phyloP scores from a whole-genome alignment of 1,139 yeast genomes.

The Kazachstania sp. region DNA sequence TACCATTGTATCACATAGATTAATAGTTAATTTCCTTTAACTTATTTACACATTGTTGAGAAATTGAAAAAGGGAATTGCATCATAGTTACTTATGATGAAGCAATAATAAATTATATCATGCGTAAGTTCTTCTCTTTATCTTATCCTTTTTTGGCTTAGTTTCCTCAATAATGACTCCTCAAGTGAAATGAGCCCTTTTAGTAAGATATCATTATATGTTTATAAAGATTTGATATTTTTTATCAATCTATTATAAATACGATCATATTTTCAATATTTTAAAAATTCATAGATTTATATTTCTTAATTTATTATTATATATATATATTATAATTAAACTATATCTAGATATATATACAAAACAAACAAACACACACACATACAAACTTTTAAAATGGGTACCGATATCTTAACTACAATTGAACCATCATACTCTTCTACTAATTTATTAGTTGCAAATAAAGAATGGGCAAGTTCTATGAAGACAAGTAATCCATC shows the following conservation, averaged over 20 bases:
- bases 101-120: neutral
- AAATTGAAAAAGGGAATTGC: neutral
- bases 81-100: neutral
- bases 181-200: no score
- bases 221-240: no score
- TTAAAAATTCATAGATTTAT: no score
- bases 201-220: no score
- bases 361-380: neutral
- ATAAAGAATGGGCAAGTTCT: constrained; percentile 7
- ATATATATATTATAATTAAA: neutral
- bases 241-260: no score
- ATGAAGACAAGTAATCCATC: constrained; percentile 3
- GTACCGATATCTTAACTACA: constrained; percentile 7
- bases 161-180: no score
- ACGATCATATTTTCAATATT: no score
- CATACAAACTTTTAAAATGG: constrained; percentile 6
- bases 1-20: no score
- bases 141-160: no score
- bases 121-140: no score
- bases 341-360: neutral
- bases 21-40: no score
- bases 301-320: neutral
- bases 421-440: constrained; percentile 1
- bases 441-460: constrained; percentile 2
- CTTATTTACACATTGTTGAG: no score